Evolutionary conservation across 2,329 filamentous ascomycete species (phyloP).

Genomic region (Lachnellula subtilissima): DNA sequence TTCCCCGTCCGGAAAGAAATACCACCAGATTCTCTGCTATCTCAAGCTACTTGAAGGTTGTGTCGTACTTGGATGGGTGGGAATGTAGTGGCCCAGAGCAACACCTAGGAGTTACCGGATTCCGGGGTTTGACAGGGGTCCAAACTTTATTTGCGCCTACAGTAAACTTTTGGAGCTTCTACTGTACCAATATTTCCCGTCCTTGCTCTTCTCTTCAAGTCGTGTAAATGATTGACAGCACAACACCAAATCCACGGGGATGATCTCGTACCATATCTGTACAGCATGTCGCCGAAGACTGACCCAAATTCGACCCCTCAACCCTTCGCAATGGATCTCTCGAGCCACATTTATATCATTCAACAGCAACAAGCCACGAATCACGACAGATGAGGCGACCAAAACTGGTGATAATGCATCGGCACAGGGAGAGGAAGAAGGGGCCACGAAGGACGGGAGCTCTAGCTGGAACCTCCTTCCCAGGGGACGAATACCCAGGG

Average conservation of each 20-base stretch:
- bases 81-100: not conserved
- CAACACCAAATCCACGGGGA: conserved; percentile 9
- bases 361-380: conserved; percentile 7
- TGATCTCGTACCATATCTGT: conserved; percentile 28
- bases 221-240: not conserved
- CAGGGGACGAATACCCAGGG: conserved; percentile 1
- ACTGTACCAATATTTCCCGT: not conserved
- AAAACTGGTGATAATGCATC: conserved; percentile 5
- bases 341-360: conserved; percentile 25
- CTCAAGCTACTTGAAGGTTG: not conserved
- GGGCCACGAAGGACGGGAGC: not conserved
- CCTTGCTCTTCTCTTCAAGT: not conserved
- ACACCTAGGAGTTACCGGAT: too few species aligned
- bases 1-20: not conserved
- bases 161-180: not conserved
- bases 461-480: conserved; percentile 1
- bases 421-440: conserved; percentile 3
- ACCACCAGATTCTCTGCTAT: not conserved
- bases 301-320: conserved; percentile 11
- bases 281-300: conserved; percentile 26
- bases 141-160: not conserved
- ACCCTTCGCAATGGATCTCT: conserved; percentile 16
- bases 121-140: not conserved
- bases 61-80: not conserved
- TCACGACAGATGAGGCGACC: conserved; percentile 8